These are phyloP conservation scores for Diatrype stigma DNA, from an alignment of 2,329 filamentous ascomycete genomes.

Conservation along the genomic window DNA sequence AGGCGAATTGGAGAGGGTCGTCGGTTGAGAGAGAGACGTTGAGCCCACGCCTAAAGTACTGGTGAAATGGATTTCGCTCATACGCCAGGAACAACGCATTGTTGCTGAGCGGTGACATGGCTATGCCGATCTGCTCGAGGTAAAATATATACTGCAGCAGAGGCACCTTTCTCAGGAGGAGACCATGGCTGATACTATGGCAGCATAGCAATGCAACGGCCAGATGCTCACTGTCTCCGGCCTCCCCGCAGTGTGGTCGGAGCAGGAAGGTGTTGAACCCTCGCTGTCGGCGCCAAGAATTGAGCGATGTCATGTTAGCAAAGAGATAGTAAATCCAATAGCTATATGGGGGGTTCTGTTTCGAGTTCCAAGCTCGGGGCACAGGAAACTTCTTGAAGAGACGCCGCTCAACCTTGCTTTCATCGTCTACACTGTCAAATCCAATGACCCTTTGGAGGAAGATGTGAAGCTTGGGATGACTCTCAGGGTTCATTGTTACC, in stretches of 20 bases:
- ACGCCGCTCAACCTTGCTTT: slow-evolving; percentile 91
- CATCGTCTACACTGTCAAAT: slow-evolving; percentile 96
- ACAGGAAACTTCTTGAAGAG: slow-evolving; percentile 95
- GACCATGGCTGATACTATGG: slow-evolving; percentile 94
- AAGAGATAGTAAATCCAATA: slow-evolving; percentile 99
- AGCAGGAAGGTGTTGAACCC: slow-evolving; percentile 95
- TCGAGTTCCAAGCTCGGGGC: slow-evolving; percentile 81
- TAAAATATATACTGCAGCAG: slow-evolving; percentile 97
- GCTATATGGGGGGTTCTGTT: slow-evolving; percentile 95
- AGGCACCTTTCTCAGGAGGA: slow-evolving; percentile 89
- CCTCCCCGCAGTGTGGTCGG: slow-evolving; percentile 92
- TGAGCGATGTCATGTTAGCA: slow-evolving; percentile 88
- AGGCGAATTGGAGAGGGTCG: slow-evolving; percentile 95
- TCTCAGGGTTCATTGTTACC: slow-evolving; percentile 80
- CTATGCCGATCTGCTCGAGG: slow-evolving; percentile 94
- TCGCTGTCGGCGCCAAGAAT: slow-evolving; percentile 82
- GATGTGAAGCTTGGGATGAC: slow-evolving; percentile 87
- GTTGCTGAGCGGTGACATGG: slow-evolving; percentile 98
- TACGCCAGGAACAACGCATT: slow-evolving; percentile 96
- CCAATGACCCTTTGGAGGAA: slow-evolving; percentile 95
- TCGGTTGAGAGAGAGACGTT: slow-evolving; percentile 97
- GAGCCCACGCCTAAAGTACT: slow-evolving; percentile 89
- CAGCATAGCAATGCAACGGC: slow-evolving; percentile 88
- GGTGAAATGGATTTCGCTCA: slow-evolving; percentile 92
- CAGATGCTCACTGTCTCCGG: slow-evolving; percentile 93